phyloP scores from a whole-genome alignment of 768 basidiomycete species.

The Punctularia strigosozonata region DNA sequence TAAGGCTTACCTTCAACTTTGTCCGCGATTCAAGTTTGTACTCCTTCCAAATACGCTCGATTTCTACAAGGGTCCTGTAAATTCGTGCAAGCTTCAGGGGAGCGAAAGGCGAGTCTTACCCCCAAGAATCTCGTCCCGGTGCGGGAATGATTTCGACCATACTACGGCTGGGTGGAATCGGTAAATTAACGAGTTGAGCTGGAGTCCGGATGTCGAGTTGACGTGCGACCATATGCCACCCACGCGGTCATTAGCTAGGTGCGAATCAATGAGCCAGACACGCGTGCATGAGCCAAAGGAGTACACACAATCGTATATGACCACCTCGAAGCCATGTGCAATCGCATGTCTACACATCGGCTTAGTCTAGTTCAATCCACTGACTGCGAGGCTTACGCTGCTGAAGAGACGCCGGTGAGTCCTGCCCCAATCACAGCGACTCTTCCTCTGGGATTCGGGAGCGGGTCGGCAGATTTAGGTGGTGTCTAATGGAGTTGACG shows the following conservation, averaged over 20 bases:
- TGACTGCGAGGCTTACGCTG: conserved; percentile 21
- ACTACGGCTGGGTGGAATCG: conserved; percentile 36
- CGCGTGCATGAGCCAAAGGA: no score
- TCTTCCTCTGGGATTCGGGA: conserved; percentile 24
- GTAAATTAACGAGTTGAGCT: conserved; percentile 38
- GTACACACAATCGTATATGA: conserved; percentile 29
- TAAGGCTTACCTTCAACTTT: conserved; percentile 28
- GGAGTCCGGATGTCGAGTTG: conserved; percentile 37
- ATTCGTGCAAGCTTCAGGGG: not conserved
- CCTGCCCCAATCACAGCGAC: conserved; percentile 41
- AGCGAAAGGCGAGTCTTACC: conserved; percentile 14
- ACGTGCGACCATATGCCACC: conserved; percentile 43
- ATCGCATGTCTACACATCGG: conserved; percentile 24
- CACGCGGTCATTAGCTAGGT: conserved; percentile 14
- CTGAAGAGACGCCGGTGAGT: conserved; percentile 39
- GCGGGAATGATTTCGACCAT: conserved; percentile 34
- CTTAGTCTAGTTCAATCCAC: not conserved
- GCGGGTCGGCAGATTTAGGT: conserved; percentile 11
- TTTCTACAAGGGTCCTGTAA: conserved; percentile 16
- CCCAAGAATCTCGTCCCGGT: conserved; percentile 35
- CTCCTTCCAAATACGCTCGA: conserved; percentile 31
- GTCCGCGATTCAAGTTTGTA: conserved; percentile 36
- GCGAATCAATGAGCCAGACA: not conserved
- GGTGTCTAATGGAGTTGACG: conserved; percentile 5
- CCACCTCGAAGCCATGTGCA: conserved; percentile 40